phyloP scores from a whole-genome alignment of 192 early-diverging fungal species.

The Umbelopsis isabellina region DNA sequence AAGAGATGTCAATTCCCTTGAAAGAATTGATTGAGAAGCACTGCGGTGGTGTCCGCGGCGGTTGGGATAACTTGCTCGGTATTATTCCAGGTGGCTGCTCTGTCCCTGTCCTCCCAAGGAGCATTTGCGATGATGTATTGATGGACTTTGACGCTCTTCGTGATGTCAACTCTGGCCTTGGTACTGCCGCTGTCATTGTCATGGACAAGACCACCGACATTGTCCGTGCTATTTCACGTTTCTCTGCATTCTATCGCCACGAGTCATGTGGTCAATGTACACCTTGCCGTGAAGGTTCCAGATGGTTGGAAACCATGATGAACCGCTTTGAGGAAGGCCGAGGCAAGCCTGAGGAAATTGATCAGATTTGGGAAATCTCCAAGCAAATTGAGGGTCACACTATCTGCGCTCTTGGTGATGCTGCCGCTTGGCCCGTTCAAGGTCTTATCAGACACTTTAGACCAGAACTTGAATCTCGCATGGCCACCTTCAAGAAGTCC shows the following conservation, averaged over 20 bases:
- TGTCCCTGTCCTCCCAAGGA: conserved; percentile 84
- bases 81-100: conserved; percentile 98
- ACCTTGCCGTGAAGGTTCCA: conserved; percentile 95
- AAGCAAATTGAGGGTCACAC: conserved; percentile 99
- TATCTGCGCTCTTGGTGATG: conserved; percentile 99
- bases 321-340: conserved; percentile 88
- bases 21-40: conserved; percentile 92
- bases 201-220: conserved; percentile 99
- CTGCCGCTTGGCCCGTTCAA: conserved; percentile 96
- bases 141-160: conserved; percentile 99
- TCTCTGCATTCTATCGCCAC: conserved; percentile 95
- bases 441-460: conserved; percentile 94
- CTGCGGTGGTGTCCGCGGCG: conserved; percentile 95
- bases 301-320: conserved; percentile 97
- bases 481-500: conserved; percentile 47
- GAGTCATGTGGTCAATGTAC: conserved; percentile 99
- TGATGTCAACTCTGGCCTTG: conserved; percentile 91
- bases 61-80: conserved; percentile 98
- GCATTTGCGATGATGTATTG: conserved; percentile 86
- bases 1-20: conserved; percentile 97
- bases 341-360: conserved; percentile 85
- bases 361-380: conserved; percentile 93
- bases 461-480: conserved; percentile 77
- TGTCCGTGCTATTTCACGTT: conserved; percentile 88
- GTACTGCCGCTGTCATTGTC: conserved; percentile 97